phyloP scores from a whole-genome alignment of 257 asterid genomes.

The Solanum ahanhuiri region DNA sequence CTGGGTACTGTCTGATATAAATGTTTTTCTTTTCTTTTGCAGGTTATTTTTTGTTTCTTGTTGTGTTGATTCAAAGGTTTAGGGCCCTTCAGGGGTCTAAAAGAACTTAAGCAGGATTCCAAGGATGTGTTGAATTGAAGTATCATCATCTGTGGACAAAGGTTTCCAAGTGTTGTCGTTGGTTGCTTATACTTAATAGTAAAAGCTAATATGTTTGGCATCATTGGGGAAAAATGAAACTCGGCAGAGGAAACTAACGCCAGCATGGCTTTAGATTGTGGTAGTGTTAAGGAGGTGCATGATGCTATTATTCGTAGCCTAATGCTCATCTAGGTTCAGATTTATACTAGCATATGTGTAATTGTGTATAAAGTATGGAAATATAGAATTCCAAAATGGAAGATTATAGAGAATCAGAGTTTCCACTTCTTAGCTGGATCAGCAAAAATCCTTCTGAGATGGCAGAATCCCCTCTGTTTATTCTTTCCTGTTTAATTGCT shows the following conservation, averaged over 20 bases:
- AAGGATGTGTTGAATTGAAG: not conserved
- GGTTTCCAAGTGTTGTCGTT: not conserved
- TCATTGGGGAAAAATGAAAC: not conserved
- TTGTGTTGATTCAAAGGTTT: not conserved
- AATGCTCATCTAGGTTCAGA: not conserved
- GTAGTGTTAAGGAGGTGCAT: not conserved
- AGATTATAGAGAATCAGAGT: conserved; percentile 56
- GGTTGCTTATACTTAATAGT: not conserved
- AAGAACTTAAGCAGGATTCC: not conserved
- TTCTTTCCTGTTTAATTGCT: conserved; percentile 62
- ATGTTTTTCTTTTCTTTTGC: not conserved
- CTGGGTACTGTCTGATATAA: not conserved
- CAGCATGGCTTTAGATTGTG: not conserved
- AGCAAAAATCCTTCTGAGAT: conserved; percentile 56
- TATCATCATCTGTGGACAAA: not conserved
- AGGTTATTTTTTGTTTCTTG: not conserved
- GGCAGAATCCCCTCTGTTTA: conserved; percentile 61
- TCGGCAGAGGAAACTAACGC: not conserved
- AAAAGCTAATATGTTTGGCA: not conserved
- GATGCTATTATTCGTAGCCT: not conserved
- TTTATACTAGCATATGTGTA: not conserved
- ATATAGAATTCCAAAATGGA: conserved; percentile 48
- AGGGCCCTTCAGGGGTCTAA: not conserved
- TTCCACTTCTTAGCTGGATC: conserved; percentile 63
- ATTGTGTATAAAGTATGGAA: conserved; percentile 12